phyloP scores from a whole-genome alignment of 108 stramenopile species.

The Conticribra weissflogii region DNA sequence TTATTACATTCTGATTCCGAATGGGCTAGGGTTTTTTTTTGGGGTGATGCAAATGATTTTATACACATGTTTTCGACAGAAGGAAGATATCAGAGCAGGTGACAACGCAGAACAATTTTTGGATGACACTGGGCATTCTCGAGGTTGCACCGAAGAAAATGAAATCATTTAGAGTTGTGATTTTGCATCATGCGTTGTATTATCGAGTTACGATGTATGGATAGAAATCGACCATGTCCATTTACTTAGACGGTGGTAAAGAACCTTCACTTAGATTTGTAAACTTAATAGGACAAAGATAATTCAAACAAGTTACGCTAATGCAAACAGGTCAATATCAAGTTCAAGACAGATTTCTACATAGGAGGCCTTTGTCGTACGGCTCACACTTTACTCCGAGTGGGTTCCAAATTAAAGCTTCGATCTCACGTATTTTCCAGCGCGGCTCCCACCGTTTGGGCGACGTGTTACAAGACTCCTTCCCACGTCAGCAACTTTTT shows the following conservation, averaged over 20 bases:
- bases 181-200: no score
- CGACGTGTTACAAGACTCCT: constrained; percentile 34
- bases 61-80: constrained; percentile 25
- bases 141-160: not conserved
- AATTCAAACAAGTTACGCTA: no score
- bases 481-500: constrained; percentile 42
- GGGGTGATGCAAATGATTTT: constrained; percentile 65
- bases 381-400: not conserved
- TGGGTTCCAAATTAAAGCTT: constrained; percentile 15
- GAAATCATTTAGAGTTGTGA: no score
- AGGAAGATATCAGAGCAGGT: constrained; percentile 1
- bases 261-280: no score
- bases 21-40: constrained; percentile 70
- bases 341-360: no score
- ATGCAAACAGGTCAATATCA: no score
- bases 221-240: no score
- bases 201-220: no score
- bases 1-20: constrained; percentile 72
- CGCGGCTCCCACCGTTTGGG: constrained; percentile 22
- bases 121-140: not conserved
- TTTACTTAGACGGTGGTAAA: no score
- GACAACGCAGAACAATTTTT: constrained; percentile 18
- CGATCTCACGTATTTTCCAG: constrained; percentile 33
- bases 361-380: not conserved
- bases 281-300: no score